These are phyloP conservation scores for Daldinia sp. DNA, from an alignment of 2,329 filamentous ascomycete genomes.

Conservation along the genomic window DNA sequence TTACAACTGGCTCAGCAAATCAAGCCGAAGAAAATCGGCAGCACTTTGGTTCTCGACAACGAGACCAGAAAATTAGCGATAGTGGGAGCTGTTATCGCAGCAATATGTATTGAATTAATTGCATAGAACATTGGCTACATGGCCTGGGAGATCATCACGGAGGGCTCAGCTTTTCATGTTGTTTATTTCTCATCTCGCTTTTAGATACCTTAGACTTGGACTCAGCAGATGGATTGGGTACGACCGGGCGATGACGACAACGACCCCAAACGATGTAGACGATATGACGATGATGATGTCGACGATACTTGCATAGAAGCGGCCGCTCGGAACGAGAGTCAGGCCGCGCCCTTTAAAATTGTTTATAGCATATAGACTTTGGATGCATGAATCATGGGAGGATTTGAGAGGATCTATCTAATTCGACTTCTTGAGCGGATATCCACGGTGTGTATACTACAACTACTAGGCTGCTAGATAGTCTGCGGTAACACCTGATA, in stretches of 20 bases:
- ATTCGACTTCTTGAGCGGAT: conserved; percentile 9
- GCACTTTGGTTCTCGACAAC: conserved; percentile 8
- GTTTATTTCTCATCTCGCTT: conserved; percentile 31
- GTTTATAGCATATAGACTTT: conserved; percentile 29
- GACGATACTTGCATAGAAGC: conserved; percentile 32
- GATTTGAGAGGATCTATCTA: conserved; percentile 21
- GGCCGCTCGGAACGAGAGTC: conserved; percentile 15
- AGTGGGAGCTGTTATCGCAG: conserved; percentile 8
- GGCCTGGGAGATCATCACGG: conserved; percentile 36
- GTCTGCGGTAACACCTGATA: not conserved
- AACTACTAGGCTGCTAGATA: not conserved
- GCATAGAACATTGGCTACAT: conserved; percentile 44
- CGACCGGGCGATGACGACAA: conserved; percentile 24
- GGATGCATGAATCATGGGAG: conserved; percentile 6
- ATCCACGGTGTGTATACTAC: not conserved
- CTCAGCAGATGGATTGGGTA: conserved; percentile 22
- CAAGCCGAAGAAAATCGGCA: conserved; percentile 1
- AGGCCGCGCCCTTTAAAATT: conserved; percentile 6
- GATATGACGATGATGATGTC: conserved; percentile 19
- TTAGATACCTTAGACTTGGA: conserved; percentile 42
- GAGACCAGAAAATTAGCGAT: conserved; percentile 13
- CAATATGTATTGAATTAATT: conserved; percentile 34
- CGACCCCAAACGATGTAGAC: conserved; percentile 29
- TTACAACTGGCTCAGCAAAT: conserved; percentile 14
- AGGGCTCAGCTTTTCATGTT: conserved; percentile 30